Evolutionary conservation across 768 basidiomycete genomes (phyloP), one percentile per base, ranked within the genome.

Genomic region (Kwoniella dendrophila): DNA sequence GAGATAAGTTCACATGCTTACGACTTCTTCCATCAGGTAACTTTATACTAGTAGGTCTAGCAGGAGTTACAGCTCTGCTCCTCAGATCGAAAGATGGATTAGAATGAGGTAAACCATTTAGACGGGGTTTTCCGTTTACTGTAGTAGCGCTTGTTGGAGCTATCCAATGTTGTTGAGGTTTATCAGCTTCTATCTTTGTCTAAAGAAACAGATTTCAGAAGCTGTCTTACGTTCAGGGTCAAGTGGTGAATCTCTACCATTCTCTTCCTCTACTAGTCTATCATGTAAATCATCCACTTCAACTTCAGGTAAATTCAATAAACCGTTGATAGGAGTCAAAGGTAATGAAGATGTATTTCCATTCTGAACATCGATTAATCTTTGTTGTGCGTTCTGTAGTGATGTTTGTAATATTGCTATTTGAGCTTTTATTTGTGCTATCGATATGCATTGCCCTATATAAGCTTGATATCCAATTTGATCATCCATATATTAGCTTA

Each of bases 41-140:
- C 33, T 60, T 62, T 5, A 56, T 61, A 16, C 12, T 27, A 32
- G 41, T 26, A 2, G 43, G 52, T 10, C 49, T 33, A 47, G 63
- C 64, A 2, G 72, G 72, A 4, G 70, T 71, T 14, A 65, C 47
- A 18, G 73, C 73, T 30, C 59, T 43, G 3, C 68, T 58, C 7
- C 69, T 51, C 0, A 75, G 56, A 51, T 75, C 69, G 56, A 63
- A 75, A 48, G 64, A 70, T 10, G 73, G 55, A 38, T 61, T 66
- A 10, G 66, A 68, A 20, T 75, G 64, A 0, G 73, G 73, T 30
- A 75, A 33, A 33, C 55, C 56, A 27, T 56, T 60, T 33, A 51
- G 27, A 34, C 33, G 33, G 22, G 26, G 27, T 47, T 58, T 26
- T 16, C 54, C 33, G 14, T 55, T 26, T 5, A 29, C 24, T 1